These are phyloP conservation scores for Phytophthora nicotianae DNA, from an alignment of 352 stramenopile species.

Conservation along the genomic window DNA sequence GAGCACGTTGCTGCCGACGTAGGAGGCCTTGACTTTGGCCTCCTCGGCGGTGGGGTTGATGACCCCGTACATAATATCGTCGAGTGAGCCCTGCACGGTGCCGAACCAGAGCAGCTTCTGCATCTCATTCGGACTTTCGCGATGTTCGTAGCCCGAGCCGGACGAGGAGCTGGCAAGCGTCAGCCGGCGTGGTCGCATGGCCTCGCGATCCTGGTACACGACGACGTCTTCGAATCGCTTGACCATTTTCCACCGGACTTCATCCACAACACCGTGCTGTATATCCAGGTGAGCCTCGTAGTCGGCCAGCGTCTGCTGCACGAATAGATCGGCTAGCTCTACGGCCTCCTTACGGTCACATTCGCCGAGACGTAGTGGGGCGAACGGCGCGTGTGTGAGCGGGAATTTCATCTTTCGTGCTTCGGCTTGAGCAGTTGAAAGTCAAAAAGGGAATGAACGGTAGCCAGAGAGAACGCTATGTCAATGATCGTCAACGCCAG, in stretches of 20 bases:
- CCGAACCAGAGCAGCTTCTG: slow-evolving; percentile 50
- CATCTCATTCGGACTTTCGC: slow-evolving; percentile 28
- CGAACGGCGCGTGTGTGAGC: slow-evolving; percentile 36
- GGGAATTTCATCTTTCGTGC: slow-evolving; percentile 35
- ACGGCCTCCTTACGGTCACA: slow-evolving; percentile 27
- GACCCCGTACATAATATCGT: slow-evolving; percentile 50
- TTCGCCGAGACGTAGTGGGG: slow-evolving; percentile 29
- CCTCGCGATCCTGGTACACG: slow-evolving; percentile 40
- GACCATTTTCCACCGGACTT: slow-evolving; percentile 43
- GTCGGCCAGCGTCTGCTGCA: slow-evolving; percentile 38
- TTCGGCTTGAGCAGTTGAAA: slow-evolving; percentile 11
- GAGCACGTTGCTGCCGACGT: slow-evolving; percentile 40
- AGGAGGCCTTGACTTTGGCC: slow-evolving; percentile 39
- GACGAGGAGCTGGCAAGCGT: slow-evolving; percentile 7
- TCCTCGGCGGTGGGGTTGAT: slow-evolving; percentile 32
- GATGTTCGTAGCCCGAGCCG: slow-evolving; percentile 10
- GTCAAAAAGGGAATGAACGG: slow-evolving; percentile 17
- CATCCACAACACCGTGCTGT: slow-evolving; percentile 32
- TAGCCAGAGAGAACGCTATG: not conserved
- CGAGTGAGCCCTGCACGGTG: slow-evolving; percentile 39
- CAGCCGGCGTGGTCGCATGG: slow-evolving; percentile 6
- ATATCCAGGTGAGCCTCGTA: slow-evolving; percentile 36
- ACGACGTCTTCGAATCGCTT: slow-evolving; percentile 42
- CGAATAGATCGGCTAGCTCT: slow-evolving; percentile 39
- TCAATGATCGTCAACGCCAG: slow-evolving; percentile 13